Percentiles rank a stretch among this genome's conserved stretches.
These are phyloP conservation scores for Talaromyces sp. DNA, from an alignment of 2,329 filamentous ascomycete genomes.

Conservation along the genomic window DNA sequence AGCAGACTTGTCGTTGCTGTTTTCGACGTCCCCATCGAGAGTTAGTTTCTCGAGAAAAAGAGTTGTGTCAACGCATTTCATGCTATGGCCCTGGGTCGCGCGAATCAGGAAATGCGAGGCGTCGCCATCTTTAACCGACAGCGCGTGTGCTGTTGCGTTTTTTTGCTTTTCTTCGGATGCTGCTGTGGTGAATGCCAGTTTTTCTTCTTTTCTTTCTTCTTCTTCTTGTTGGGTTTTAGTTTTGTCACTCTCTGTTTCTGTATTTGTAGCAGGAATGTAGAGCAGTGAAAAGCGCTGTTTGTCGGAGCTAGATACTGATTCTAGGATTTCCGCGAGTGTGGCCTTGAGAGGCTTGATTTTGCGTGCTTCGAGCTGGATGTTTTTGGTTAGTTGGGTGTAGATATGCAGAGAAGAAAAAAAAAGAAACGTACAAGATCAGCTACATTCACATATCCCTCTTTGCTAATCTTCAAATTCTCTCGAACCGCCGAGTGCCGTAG, in stretches of 20 bases:
- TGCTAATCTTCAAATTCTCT: slow-evolving; percentile 56
- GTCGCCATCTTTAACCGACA: slow-evolving; percentile 40
- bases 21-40: slow-evolving; percentile 33
- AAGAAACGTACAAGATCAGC: slow-evolving; percentile 49
- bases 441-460: slow-evolving; percentile 58
- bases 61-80: slow-evolving; percentile 66
- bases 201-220: background rate
- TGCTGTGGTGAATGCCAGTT: slow-evolving; percentile 20
- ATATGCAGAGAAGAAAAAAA: background rate
- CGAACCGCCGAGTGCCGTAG: slow-evolving; percentile 59
- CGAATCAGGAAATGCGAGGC: slow-evolving; percentile 77
- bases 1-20: background rate
- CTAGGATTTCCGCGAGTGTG: slow-evolving; percentile 69
- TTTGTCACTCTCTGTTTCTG: slow-evolving; percentile 3
- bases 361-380: slow-evolving; percentile 50
- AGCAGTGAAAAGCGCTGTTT: slow-evolving; percentile 89
- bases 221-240: slow-evolving; percentile 15
- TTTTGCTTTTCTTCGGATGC: slow-evolving; percentile 26
- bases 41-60: slow-evolving; percentile 67
- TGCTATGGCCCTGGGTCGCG: slow-evolving; percentile 90
- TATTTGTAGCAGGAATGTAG: slow-evolving; percentile 37
- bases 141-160: slow-evolving; percentile 30
- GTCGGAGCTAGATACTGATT: slow-evolving; percentile 68
- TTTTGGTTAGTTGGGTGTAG: background rate
- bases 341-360: slow-evolving; percentile 65